These are phyloP conservation scores for Mrakia frigida DNA, from an alignment of 768 basidiomycete species.

Conservation along the genomic window DNA sequence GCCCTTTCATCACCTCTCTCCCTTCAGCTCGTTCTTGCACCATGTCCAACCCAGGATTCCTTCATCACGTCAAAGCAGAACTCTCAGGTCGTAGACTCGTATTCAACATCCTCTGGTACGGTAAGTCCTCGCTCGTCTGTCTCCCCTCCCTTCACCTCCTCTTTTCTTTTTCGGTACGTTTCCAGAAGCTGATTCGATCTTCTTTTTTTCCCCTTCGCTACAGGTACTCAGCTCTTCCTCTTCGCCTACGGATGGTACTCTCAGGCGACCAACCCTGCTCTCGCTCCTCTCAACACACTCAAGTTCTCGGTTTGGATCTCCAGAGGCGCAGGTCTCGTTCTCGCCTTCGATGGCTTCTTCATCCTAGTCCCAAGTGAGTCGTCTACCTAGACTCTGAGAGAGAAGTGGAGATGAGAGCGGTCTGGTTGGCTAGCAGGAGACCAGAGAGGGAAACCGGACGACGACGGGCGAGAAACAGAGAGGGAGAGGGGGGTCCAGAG, in stretches of 20 bases:
- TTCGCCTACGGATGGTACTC: conserved; percentile 81
- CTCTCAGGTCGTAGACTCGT: conserved; percentile 19
- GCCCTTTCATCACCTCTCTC: not conserved
- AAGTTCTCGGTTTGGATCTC: conserved; percentile 83
- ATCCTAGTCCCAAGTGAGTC: conserved; percentile 67
- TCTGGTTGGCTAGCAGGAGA: too few relatives aligned
- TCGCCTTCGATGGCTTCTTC: conserved; percentile 78
- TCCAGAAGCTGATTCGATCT: not conserved
- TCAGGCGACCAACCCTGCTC: conserved; percentile 58
- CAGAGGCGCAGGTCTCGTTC: conserved; percentile 82
- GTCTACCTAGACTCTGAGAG: not conserved
- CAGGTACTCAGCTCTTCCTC: conserved; percentile 21
- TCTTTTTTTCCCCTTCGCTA: not conserved
- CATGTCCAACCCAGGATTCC: not conserved
- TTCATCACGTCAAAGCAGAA: conserved; percentile 3
- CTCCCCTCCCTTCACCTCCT: not conserved
- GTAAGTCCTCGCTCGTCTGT: not conserved
- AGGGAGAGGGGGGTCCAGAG: too few relatives aligned
- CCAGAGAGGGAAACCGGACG: too few relatives aligned
- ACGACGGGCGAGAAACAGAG: too few relatives aligned
- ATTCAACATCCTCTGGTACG: conserved; percentile 20
- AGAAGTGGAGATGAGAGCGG: not conserved
- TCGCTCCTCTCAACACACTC: conserved; percentile 72
- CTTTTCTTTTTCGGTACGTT: not conserved
- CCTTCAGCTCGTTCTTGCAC: not conserved